Percentiles rank a stretch among this genome's conserved stretches.
These are phyloP conservation scores for Clausena lansium DNA, from an alignment of 345 rosid genomes.

Conservation along the genomic window DNA sequence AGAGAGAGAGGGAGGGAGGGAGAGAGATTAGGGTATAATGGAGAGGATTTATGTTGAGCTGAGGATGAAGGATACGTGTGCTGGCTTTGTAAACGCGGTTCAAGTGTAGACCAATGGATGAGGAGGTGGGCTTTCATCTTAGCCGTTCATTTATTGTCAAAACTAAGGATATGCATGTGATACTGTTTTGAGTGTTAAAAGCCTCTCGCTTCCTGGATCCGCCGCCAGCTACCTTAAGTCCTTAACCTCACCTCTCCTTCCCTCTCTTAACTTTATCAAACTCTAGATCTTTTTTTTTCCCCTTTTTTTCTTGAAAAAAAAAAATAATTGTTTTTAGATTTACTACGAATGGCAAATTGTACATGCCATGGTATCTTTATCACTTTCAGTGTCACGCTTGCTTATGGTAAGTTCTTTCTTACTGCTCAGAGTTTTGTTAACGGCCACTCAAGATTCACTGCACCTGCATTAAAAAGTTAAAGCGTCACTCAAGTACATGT, in stretches of 20 bases:
- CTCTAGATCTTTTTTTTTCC: too few relatives aligned
- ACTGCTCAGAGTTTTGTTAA: too few relatives aligned
- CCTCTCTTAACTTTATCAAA: too few relatives aligned
- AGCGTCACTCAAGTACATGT: too few relatives aligned
- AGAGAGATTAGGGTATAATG: conserved; percentile 26
- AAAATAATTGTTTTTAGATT: background rate
- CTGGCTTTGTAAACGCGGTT: conserved; percentile 33
- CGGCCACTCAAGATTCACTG: too few relatives aligned
- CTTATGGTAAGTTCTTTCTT: background rate
- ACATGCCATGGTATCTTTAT: background rate
- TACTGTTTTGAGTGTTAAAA: background rate
- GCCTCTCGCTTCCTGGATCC: conserved; percentile 20
- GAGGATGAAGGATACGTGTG: conserved; percentile 17
- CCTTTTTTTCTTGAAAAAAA: too few relatives aligned
- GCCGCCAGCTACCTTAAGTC: conserved; percentile 23
- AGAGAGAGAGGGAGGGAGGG: conserved; percentile 15
- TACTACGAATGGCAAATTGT: background rate
- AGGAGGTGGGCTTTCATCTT: background rate
- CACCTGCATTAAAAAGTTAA: too few relatives aligned
- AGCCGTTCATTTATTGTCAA: conserved; percentile 24
- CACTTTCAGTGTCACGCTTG: background rate
- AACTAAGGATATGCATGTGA: conserved; percentile 12
- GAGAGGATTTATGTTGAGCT: conserved; percentile 12
- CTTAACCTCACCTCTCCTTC: background rate
- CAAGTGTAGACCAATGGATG: conserved; percentile 30